Conservation (phyloP, 768 basidiomycete species). For the Kwoniella europaea region DNA sequence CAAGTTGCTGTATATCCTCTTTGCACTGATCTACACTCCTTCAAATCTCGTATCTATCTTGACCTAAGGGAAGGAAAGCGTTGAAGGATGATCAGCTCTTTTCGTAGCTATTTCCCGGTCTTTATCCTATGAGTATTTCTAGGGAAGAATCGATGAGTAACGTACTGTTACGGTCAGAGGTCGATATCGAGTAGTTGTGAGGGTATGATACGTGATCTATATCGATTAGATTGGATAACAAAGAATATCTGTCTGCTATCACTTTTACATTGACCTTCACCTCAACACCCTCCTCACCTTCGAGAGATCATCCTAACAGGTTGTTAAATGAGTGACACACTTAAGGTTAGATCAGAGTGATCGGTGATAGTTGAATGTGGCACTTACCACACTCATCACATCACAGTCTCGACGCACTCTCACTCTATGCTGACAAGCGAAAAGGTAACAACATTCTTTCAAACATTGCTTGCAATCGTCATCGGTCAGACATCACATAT, state of each 20-base stretch:
- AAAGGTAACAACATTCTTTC: neutral
- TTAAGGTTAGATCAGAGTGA: neutral
- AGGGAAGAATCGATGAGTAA: neutral
- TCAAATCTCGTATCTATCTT: neutral
- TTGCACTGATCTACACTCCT: no score
- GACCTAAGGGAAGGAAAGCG: conserved; percentile 2
- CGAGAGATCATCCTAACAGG: neutral
- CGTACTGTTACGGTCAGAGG: conserved; percentile 3
- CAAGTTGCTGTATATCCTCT: no score
- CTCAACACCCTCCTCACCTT: neutral
- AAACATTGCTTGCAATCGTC: no score
- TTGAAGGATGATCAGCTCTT: conserved; percentile 5
- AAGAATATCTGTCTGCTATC: neutral
- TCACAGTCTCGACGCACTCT: neutral
- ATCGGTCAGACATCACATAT: neutral
- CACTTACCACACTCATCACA: neutral
- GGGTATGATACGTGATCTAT: conserved; percentile 3
- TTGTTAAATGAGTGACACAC: neutral
- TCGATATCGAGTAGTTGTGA: conserved; percentile 1
- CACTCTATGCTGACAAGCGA: no score
- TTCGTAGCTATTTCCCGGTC: neutral
- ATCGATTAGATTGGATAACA: neutral
- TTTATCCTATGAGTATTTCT: neutral
- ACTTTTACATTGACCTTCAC: neutral
- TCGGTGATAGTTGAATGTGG: conserved; percentile 19